Evolutionary conservation across 768 basidiomycete species (phyloP).

Genomic region (Tylopilus felleus): DNA sequence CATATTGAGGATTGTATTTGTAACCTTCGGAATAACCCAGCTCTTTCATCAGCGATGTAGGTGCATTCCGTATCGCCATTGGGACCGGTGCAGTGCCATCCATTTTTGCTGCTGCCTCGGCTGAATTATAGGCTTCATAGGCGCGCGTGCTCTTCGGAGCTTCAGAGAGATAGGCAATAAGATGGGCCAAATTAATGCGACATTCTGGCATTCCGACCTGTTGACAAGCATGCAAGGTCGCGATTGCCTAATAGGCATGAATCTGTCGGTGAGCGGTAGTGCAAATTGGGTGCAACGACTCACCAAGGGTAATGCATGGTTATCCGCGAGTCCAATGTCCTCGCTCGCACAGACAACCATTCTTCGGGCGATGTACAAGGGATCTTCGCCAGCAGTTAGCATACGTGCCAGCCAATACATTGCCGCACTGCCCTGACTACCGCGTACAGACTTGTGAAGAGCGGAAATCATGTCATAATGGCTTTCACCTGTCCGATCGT

Average conservation of each 20-base stretch:
- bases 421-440: slow-evolving; percentile 71
- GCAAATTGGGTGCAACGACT: slow-evolving; percentile 13
- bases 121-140: slow-evolving; percentile 73
- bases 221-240: slow-evolving; percentile 63
- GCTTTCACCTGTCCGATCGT: slow-evolving; percentile 73
- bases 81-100: slow-evolving; percentile 62
- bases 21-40: slow-evolving; percentile 67
- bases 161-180: slow-evolving; percentile 76
- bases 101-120: slow-evolving; percentile 56
- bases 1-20: slow-evolving; percentile 57
- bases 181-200: slow-evolving; percentile 73
- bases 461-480: slow-evolving; percentile 83
- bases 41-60: slow-evolving; percentile 65
- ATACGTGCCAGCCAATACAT: slow-evolving; percentile 88
- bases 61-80: slow-evolving; percentile 71
- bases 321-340: slow-evolving; percentile 80
- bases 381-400: slow-evolving; percentile 79
- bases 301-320: slow-evolving; percentile 71
- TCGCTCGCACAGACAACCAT: slow-evolving; percentile 82
- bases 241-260: slow-evolving; percentile 48
- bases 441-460: slow-evolving; percentile 80
- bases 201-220: slow-evolving; percentile 80
- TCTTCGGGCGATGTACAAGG: slow-evolving; percentile 68
- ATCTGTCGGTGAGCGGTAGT: slow-evolving; percentile 1
- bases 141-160: slow-evolving; percentile 78